A percentile compares a stretch with the other conserved stretches of the same genome.
phyloP scores from a whole-genome alignment of 1,139 yeast genomes.

The Suhomyces guaymorum region DNA sequence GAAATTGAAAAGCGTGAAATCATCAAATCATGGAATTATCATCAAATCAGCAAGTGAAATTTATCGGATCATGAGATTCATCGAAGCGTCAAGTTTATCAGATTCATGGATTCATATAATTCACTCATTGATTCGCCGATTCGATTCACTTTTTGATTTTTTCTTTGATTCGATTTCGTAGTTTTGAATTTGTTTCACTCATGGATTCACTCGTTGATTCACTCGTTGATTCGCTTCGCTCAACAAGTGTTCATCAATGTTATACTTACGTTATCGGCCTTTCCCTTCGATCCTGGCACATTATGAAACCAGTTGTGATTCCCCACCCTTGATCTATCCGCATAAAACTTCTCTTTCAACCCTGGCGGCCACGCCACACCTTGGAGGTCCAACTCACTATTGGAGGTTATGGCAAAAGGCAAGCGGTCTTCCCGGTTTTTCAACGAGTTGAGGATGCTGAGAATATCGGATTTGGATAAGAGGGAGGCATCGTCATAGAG shows the following conservation, averaged over 20 bases:
- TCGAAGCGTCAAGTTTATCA: no score
- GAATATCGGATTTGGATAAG: conserved; percentile 39
- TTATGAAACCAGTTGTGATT: conserved; percentile 42
- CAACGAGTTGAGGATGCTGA: conserved; percentile 36
- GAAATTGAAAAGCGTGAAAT: no score
- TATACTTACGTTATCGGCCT: conserved; percentile 36
- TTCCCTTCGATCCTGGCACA: conserved; percentile 35
- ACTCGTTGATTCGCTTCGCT: no score
- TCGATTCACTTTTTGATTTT: no score
- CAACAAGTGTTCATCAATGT: background rate
- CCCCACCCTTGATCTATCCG: conserved; percentile 40
- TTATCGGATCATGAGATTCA: no score
- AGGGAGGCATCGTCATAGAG: conserved; percentile 40
- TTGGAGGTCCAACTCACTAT: conserved; percentile 29
- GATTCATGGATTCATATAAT: no score
- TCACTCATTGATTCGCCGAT: no score
- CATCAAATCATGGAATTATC: no score
- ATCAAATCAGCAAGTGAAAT: no score
- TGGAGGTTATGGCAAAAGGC: conserved; percentile 26
- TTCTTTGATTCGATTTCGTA: no score
- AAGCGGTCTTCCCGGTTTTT: conserved; percentile 37
- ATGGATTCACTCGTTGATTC: no score
- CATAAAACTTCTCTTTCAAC: conserved; percentile 32
- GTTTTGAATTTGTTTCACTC: no score
- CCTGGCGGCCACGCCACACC: conserved; percentile 42